Percentiles rank a stretch among this genome's conserved stretches.
Conservation (phyloP, 108 stramenopile species). For the Nannochloropsis salina region DNA sequence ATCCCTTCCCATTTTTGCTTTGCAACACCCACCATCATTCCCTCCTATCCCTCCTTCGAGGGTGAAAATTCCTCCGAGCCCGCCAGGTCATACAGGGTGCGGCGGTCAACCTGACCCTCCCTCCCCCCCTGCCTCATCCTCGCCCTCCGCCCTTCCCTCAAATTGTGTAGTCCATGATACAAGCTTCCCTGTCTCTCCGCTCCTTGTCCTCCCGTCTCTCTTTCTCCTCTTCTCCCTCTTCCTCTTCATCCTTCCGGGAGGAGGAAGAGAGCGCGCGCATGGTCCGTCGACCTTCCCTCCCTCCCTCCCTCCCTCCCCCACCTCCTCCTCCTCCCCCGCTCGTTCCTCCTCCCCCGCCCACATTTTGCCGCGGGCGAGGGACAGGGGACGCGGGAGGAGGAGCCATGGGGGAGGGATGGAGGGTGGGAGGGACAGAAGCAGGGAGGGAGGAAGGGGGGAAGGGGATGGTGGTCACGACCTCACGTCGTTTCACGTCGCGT, state of each 20-base stretch:
- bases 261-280: background rate
- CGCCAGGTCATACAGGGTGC: too few relatives aligned
- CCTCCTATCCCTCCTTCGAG: too few relatives aligned
- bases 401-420: background rate
- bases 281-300: background rate
- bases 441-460: background rate
- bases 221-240: constrained; percentile 19
- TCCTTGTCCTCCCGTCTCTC: constrained; percentile 16
- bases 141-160: background rate
- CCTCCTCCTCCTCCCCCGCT: background rate
- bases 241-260: background rate
- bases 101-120: background rate
- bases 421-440: background rate
- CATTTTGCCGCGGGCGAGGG: background rate
- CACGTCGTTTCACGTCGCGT: background rate
- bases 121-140: background rate
- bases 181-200: background rate
- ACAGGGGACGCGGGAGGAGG: background rate
- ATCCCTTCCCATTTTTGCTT: too few relatives aligned
- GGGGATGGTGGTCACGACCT: background rate
- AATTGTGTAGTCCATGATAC: constrained; percentile 5
- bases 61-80: too few relatives aligned
- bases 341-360: too few relatives aligned
- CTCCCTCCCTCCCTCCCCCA: constrained; percentile 1
- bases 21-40: too few relatives aligned